Base-by-base conservation (phyloP, 2,329 filamentous ascomycete genomes). In the Botryotinia convoluta region DNA sequence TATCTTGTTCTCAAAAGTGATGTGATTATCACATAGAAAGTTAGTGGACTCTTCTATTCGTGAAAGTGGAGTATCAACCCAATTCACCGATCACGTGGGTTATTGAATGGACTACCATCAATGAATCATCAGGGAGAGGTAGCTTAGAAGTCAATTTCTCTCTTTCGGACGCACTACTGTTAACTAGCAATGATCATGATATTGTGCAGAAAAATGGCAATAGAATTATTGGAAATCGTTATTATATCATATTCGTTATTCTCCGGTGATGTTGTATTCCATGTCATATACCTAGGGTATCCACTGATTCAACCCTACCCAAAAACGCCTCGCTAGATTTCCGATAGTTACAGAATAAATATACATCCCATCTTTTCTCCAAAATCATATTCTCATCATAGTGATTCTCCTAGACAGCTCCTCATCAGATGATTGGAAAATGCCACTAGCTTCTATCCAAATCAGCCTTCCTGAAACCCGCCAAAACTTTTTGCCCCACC, bases 381-480 rank as follows among this genome's bases (percentile, higher is more conserved):
- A n/a, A 20, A 32, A 26, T 3, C 37, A 22, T 14, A 9, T 18
- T 22, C 48, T 5, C 35, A 7, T 44, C 29, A 3, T 32, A 39
- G 22, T 39, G 35, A n/a, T 18, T 7, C 7, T 22, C 5, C 8
- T 5, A 5, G 3, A 62, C 10, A 16, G 42, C 1, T n/a, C 3
- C 1, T 22, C 6, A 18, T 44, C 16, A 20, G 6, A 2, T 8
- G 6, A 26, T n/a, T n/a, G n/a, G n/a, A n/a, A n/a, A 37, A 32
- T 2, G 26, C n/a, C 48, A 26, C 51, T 72, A 79, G 62, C 76
- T 78, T 61, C 74, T 74, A 72, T 79, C 78, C 69, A 79, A n/a
- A 73, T 79, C 78, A n/a, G 78, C 78, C 51, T 75, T 78, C 37
- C 78, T 73, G n/a, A 79, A 72, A 1, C 76, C 70, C 42, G 59